Conservation (phyloP, 2,329 filamentous ascomycete species). For the Pseudocercospora pini-densiflorae region DNA sequence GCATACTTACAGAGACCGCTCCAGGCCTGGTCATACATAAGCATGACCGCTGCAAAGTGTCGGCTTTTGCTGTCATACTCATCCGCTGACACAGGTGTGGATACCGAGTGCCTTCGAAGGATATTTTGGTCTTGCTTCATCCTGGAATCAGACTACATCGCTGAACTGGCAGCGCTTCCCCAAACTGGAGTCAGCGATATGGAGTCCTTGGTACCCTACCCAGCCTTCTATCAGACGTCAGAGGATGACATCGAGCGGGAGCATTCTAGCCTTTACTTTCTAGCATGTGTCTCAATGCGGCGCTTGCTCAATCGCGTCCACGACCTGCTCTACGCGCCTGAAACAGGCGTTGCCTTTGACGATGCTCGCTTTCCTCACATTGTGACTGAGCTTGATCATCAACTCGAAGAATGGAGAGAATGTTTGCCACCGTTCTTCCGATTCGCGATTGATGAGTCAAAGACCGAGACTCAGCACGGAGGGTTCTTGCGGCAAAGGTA, state of each 20-base stretch:
- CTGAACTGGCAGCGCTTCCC: constrained; percentile 19
- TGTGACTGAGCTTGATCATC: constrained; percentile 22
- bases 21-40: constrained; percentile 22
- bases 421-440: constrained; percentile 18
- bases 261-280: constrained; percentile 19
- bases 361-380: constrained; percentile 24
- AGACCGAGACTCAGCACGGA: constrained; percentile 10
- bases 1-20: constrained; percentile 22
- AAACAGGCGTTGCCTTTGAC: constrained; percentile 21
- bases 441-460: constrained; percentile 10
- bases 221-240: constrained; percentile 14
- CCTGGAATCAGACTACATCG: constrained; percentile 22
- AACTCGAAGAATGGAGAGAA: constrained; percentile 22
- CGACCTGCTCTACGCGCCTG: constrained; percentile 21
- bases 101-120: constrained; percentile 20
- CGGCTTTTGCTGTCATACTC: constrained; percentile 21
- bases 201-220: constrained; percentile 18
- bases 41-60: constrained; percentile 21
- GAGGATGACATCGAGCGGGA: constrained; percentile 17
- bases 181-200: constrained; percentile 22
- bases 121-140: constrained; percentile 25
- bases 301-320: constrained; percentile 23
- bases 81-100: constrained; percentile 20
- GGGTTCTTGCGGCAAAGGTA: constrained; percentile 22
- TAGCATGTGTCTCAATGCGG: constrained; percentile 24